A percentile compares a stretch with the other conserved stretches of the same genome.
Evolutionary conservation across 2,329 filamentous ascomycete species (phyloP).

Genomic region (Ophiostoma ips): DNA sequence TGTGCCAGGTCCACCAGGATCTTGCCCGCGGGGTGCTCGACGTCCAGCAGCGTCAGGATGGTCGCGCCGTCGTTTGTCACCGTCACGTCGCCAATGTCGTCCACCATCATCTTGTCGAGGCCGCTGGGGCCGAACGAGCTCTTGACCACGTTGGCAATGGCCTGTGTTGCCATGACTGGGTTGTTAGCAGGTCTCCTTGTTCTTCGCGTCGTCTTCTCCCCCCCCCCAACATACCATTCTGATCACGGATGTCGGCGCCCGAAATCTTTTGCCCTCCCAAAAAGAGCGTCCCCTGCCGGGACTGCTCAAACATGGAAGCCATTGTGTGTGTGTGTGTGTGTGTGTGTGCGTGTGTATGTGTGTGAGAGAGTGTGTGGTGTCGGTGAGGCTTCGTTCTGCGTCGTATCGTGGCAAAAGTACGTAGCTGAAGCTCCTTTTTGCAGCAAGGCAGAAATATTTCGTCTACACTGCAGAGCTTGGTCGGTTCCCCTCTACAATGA

Average conservation of each 20-base stretch:
- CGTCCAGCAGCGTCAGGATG: slow-evolving; percentile 85
- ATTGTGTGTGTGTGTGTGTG: slow-evolving; percentile 32
- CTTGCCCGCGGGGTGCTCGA: slow-evolving; percentile 96
- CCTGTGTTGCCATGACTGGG: slow-evolving; percentile 80
- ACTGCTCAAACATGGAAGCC: slow-evolving; percentile 93
- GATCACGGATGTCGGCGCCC: slow-evolving; percentile 88
- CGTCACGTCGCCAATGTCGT: slow-evolving; percentile 90
- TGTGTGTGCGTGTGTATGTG: background rate
- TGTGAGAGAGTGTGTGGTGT: no score
- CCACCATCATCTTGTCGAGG: slow-evolving; percentile 99
- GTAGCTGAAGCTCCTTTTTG: slow-evolving; percentile 4
- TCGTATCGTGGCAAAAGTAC: no score
- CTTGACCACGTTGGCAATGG: slow-evolving; percentile 97
- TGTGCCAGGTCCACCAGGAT: slow-evolving; percentile 95
- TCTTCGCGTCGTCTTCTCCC: background rate
- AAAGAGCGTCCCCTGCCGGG: slow-evolving; percentile 90
- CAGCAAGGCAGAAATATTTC: slow-evolving; percentile 8
- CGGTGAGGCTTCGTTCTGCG: background rate
- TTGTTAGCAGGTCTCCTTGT: slow-evolving; percentile 13
- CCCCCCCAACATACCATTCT: slow-evolving; percentile 53
- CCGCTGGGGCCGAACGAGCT: slow-evolving; percentile 96
- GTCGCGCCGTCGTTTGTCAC: slow-evolving; percentile 98
- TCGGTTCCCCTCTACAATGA: background rate
- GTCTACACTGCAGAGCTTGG: no score
- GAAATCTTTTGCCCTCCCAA: slow-evolving; percentile 96